Base-by-base conservation (phyloP, 2,329 filamentous ascomycete genomes). In the Canariomyces notabilis region DNA sequence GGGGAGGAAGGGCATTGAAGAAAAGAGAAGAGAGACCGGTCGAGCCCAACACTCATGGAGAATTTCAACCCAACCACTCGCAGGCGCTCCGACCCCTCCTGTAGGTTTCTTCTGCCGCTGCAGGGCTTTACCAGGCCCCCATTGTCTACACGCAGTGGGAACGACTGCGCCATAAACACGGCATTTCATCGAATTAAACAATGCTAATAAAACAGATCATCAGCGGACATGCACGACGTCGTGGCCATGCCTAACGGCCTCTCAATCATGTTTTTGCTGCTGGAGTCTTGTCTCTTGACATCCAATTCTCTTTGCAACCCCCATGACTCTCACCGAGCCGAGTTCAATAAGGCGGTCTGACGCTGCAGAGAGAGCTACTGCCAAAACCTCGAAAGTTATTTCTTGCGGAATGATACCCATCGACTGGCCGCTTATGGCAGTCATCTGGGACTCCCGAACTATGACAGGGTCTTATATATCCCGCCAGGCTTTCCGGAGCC, bases 171-270 rank as follows among this genome's bases (percentile, higher is more conserved):
- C 48, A 44, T 51, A 38, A 43, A 51, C 38, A 47, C 15, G 35
- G 32, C 36, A 42, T 48, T 40, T 46, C 42, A 32, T 45, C 37
- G 23, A 48, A 44, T 43, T 43, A 41, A 49, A 44, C 48, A 40
- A 44, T 53, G 45, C 42, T 48, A 48, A 44, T 39, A 40, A 49
- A 49, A 47, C 38, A 41, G 39, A 34, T 29, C 16, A 33, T 18
- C 20, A 31, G 41, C 37, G 49, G 34, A 63, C 61, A 70, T 72
- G 70, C 70, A 73, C 64, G 67, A 64, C 64, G 68, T 68, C 66
- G 69, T 71, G 67, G 66, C 64, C 61, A 62, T 66, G 62, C 58
- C 31, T 29, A 12, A 12, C 26, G 14, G 14, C 26, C 26, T 29
- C 14, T 29, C 26, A 9, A 29, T 29, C 26, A 29, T 37, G 20